Conservation (phyloP, 108 stramenopile genomes). For the Bacterosira constricta region DNA sequence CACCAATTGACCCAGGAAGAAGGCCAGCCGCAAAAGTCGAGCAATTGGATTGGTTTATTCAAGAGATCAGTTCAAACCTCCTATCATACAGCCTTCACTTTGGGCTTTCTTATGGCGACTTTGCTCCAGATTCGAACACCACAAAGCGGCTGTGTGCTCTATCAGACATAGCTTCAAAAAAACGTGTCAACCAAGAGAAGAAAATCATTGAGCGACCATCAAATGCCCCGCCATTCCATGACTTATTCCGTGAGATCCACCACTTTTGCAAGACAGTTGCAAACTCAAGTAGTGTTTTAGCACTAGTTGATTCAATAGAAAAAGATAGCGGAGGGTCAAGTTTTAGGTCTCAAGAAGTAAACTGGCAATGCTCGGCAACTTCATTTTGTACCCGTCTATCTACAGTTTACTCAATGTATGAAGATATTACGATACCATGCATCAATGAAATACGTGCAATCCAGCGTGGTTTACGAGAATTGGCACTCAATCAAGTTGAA, state of each 20-base stretch:
- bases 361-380: slow-evolving; percentile 77
- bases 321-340: background rate
- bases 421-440: slow-evolving; percentile 79
- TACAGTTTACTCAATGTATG: slow-evolving; percentile 62
- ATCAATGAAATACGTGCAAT: slow-evolving; percentile 66
- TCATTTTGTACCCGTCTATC: slow-evolving; percentile 73
- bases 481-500: slow-evolving; percentile 32
- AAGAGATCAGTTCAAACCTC: slow-evolving; percentile 50
- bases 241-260: slow-evolving; percentile 78
- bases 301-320: slow-evolving; percentile 38
- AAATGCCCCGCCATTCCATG: slow-evolving; percentile 63
- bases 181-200: slow-evolving; percentile 51
- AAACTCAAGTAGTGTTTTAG: slow-evolving; percentile 45
- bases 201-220: slow-evolving; percentile 80
- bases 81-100: slow-evolving; percentile 60
- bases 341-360: slow-evolving; percentile 54
- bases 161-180: slow-evolving; percentile 21
- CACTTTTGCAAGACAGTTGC: slow-evolving; percentile 66
- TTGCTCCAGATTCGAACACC: slow-evolving; percentile 33
- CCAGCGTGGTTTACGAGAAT: slow-evolving; percentile 61
- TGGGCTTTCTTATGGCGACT: slow-evolving; percentile 62
- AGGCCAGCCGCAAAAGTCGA: slow-evolving; percentile 82
- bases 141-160: slow-evolving; percentile 18
- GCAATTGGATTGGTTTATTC: slow-evolving; percentile 55
- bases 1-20: slow-evolving; percentile 93